Base-by-base conservation (phyloP, 495 filamentous ascomycete species). In the Aspergillus wentii region DNA sequence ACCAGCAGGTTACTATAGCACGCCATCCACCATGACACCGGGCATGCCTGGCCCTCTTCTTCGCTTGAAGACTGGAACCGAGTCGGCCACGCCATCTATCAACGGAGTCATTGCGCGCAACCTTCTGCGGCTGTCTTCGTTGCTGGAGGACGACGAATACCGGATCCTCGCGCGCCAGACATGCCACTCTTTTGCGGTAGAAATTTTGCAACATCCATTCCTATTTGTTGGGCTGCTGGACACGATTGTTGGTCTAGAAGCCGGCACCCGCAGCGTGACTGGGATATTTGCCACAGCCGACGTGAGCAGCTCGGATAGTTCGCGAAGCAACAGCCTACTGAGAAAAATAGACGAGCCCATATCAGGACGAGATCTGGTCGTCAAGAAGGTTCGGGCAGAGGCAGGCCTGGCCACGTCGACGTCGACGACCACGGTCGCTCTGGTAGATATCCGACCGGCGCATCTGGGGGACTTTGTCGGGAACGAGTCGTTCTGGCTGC, bases 41-140 rank as follows among this genome's bases (percentile, higher is more conserved):
- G 80, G 89, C 46, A 76, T 83, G 17, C 76, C 83, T 1, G 79
- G 88, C 41, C 78, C 88, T 14, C 80, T 98, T 36, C 75, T 97
- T 16, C 81, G 92, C 6, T 71, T 95, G 38, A 98, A 98, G 64
- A 86, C 86, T 38, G 92, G 87, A 33, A 94, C 95, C 66, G 92
- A 98, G 58, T 84, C 82, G 23, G 83, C 86, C 11, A 84, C 88
- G 35, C 94, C 92, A 1, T 91, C 85, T 1, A 80, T 86, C 17
- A 98, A 98, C 51, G 89, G 86, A 18, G 74, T 88, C 13, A 80
- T 82, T 17, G 86, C 88, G 0, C 77, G 75, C 8, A 98, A 97
- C 50, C 68, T 98, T 11, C 83, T 87, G 56, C 79, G 88, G 3
- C 72, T 98, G 13, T 77, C 78, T 21, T 69, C 75, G 1, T 55